Evolutionary conservation across 75 land plant species (phyloP), one percentile per base, ranked within the genome.

Genomic region (Chamaecyparis obtusa): DNA sequence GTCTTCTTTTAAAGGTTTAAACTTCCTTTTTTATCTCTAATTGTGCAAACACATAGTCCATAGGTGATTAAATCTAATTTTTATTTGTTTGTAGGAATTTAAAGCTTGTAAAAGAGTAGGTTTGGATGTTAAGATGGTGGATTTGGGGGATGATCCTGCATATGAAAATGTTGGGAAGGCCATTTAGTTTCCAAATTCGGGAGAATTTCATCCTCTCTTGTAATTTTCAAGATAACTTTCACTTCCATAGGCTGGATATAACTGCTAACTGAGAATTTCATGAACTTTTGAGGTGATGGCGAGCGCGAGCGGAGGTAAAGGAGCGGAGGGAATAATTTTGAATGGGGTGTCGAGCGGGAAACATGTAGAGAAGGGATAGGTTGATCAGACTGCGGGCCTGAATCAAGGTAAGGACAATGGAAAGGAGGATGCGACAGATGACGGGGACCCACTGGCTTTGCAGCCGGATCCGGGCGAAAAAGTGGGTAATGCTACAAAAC

Each of bases 121-220:
- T 15, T 48, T 87, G 76, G n/a, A 89, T 76, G 86, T 87, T 3
- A 85, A 36, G 1, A 87, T 87, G 87, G 92, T 86, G 85, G 89
- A 90, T 80, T 84, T 90, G 43, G 74, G 76, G 16, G 32, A 85
- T 48, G 92, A 86, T 37, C 89, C 92, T 81, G 60, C 89, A 32
- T 49, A 69, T 79, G 92, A 88, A 55, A 80, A 57, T 37, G 84
- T 91, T 56, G 79, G 85, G 64, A 74, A 72, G n/a, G 89, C 89
- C 21, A 81, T 90, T 32, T 64, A 57, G n/a, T 91, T 91, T 72
- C 92, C 92, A 2, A n/a, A 57, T 17, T 30, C 55, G 56, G 92
- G 87, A 14, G 92, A 90, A 35, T 91, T 91, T 85, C 92, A 91
- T 51, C 92, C 92, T 15, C 87, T 91, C n/a, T 55, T 88, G 92